These are phyloP conservation scores for Danielia oregonensis DNA, from an alignment of 805 yeast species.

Conservation along the genomic window DNA sequence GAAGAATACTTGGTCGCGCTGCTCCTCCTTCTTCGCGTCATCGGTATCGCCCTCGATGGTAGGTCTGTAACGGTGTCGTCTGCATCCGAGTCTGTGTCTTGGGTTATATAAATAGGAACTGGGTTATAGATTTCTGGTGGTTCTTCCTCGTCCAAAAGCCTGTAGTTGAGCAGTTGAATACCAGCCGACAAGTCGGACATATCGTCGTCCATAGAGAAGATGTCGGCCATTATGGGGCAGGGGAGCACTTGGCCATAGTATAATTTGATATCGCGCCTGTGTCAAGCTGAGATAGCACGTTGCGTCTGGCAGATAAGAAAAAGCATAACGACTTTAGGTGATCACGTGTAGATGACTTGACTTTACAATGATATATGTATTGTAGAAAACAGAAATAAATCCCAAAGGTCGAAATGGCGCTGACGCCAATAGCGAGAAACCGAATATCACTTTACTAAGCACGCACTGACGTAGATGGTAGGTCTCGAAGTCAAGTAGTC, in stretches of 20 bases:
- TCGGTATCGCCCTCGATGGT: constrained; percentile 9
- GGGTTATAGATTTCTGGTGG: no score
- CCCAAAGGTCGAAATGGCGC: no score
- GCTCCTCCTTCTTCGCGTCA: constrained; percentile 13
- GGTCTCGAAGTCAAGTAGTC: constrained; percentile 21
- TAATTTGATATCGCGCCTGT: no score
- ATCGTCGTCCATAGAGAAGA: constrained; percentile 36
- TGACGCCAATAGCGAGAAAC: no score
- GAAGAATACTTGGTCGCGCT: constrained; percentile 19
- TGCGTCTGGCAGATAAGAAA: no score
- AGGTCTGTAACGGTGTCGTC: constrained; percentile 16
- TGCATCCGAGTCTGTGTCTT: constrained; percentile 11
- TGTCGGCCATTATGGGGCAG: constrained; percentile 25
- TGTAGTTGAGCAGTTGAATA: constrained; percentile 22
- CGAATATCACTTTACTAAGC: no score
- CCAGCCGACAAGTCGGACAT: constrained; percentile 14
- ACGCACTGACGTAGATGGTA: constrained; percentile 19
- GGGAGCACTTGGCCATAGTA: neutral
- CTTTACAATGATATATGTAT: no score
- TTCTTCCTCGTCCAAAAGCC: constrained; percentile 20
- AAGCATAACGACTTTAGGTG: no score
- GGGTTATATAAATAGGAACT: constrained; percentile 11
- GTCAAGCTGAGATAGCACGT: no score
- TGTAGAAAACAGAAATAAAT: no score
- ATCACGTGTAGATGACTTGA: no score